phyloP scores from a whole-genome alignment of 139 green algal species.

The Tetradesmus lagerheimii region DNA sequence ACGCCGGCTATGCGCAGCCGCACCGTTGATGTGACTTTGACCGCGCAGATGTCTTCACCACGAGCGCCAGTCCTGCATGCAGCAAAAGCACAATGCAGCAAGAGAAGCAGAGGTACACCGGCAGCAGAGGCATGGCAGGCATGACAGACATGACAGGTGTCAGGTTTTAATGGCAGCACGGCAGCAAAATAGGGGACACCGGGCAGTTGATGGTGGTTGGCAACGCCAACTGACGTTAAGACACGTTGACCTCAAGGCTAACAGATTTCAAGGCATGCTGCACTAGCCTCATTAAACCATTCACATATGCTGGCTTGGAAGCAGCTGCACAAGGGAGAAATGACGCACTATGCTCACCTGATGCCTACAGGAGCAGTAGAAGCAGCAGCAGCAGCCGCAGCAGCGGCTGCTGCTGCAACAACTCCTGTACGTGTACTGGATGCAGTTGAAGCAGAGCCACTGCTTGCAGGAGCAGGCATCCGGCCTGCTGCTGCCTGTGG shows the following conservation, averaged over 20 bases:
- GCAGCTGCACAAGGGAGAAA: no score
- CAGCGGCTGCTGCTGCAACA: not conserved
- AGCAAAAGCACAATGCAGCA: not conserved
- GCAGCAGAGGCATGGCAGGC: not conserved
- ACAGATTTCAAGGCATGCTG: not conserved
- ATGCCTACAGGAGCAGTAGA: not conserved
- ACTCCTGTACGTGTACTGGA: not conserved
- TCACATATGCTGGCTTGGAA: not conserved
- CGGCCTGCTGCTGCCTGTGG: not conserved
- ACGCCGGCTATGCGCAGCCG: not conserved
- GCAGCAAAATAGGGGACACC: no score
- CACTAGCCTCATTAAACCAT: not conserved
- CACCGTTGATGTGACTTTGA: not conserved
- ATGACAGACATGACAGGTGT: not conserved
- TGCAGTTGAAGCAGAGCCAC: not conserved
- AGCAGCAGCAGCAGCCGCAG: not conserved
- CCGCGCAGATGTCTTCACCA: not conserved
- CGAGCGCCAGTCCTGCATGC: not conserved
- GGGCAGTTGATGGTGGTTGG: no score
- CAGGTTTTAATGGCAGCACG: no score
- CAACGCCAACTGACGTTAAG: no score
- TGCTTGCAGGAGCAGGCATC: not conserved
- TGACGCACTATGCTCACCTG: not conserved
- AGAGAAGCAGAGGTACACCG: no score
- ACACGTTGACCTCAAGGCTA: no score